A percentile compares a stretch with the other conserved stretches of the same genome.
Conservation (phyloP, 805 yeast species). For the Candida namnaoensis region DNA sequence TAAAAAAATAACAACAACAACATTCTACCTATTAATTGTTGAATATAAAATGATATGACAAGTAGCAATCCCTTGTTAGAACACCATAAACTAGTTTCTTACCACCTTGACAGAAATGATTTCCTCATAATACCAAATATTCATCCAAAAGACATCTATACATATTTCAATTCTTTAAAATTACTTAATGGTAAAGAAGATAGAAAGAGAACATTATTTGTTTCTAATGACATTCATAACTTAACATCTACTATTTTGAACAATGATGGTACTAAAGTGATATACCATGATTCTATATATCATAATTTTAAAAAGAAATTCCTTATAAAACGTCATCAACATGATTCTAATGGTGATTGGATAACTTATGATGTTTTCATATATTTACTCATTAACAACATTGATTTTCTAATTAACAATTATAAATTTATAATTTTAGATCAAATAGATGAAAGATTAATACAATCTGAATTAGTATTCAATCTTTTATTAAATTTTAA, state of each 20-base stretch:
- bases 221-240: neutral
- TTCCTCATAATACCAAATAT: no score
- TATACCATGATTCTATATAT: conserved; percentile 1
- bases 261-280: neutral
- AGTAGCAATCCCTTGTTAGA: no score
- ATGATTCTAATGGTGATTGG: neutral
- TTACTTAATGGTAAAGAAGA: neutral
- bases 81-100: no score
- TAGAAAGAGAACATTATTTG: no score
- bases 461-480: neutral
- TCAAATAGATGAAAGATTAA: conserved; percentile 1
- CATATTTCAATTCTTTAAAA: neutral
- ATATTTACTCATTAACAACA: neutral
- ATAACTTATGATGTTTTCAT: conserved; percentile 1
- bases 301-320: neutral
- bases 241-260: no score
- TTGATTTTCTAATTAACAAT: neutral
- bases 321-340: neutral
- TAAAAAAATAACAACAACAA: no score
- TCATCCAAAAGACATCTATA: no score
- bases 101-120: no score
- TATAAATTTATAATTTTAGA: conserved; percentile 4
- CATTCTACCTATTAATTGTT: no score
- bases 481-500: neutral
- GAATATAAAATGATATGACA: no score